Percentiles rank a stretch among this genome's conserved stretches.
phyloP scores from a whole-genome alignment of 2,329 filamentous ascomycete genomes.

The Fusarium protoensiforme region DNA sequence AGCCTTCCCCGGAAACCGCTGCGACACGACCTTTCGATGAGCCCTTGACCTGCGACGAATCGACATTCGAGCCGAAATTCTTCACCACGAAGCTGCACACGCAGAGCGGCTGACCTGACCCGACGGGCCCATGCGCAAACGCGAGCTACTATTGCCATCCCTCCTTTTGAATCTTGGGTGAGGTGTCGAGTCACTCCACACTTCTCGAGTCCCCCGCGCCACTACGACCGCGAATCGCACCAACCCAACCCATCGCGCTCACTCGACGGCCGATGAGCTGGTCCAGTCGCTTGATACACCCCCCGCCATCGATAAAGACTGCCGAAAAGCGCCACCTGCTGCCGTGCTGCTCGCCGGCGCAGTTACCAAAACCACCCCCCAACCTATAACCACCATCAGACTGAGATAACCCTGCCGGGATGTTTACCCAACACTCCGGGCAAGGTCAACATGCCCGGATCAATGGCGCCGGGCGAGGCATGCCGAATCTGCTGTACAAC shows the following conservation, averaged over 20 bases:
- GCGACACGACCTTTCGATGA: conserved; percentile 41
- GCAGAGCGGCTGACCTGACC: conserved; percentile 34
- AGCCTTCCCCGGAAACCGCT: conserved; percentile 19
- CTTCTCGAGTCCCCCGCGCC: conserved; percentile 26
- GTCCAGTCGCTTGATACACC: conserved; percentile 27
- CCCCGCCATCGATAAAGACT: conserved; percentile 22
- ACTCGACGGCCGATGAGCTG: conserved; percentile 41
- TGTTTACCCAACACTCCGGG: conserved; percentile 76
- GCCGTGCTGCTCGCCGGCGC: conserved; percentile 46
- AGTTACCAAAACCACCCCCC: conserved; percentile 31
- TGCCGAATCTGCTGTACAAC: conserved; percentile 75
- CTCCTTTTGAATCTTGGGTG: conserved; percentile 47
- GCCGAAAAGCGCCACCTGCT: conserved; percentile 34
- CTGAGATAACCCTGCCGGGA: conserved; percentile 55
- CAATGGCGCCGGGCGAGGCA: conserved; percentile 69
- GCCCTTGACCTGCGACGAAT: conserved; percentile 43
- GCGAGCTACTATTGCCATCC: conserved; percentile 48
- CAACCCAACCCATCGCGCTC: conserved; percentile 10
- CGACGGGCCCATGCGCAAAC: conserved; percentile 53
- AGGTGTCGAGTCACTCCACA: conserved; percentile 38
- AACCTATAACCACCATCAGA: conserved; percentile 23
- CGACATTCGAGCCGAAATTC: conserved; percentile 20
- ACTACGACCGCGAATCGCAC: conserved; percentile 12
- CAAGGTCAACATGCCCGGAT: conserved; percentile 80
- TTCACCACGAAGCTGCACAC: conserved; percentile 30